Base-by-base conservation (phyloP, 2,329 filamentous ascomycete genomes). In the Fusarium nematophilum region DNA sequence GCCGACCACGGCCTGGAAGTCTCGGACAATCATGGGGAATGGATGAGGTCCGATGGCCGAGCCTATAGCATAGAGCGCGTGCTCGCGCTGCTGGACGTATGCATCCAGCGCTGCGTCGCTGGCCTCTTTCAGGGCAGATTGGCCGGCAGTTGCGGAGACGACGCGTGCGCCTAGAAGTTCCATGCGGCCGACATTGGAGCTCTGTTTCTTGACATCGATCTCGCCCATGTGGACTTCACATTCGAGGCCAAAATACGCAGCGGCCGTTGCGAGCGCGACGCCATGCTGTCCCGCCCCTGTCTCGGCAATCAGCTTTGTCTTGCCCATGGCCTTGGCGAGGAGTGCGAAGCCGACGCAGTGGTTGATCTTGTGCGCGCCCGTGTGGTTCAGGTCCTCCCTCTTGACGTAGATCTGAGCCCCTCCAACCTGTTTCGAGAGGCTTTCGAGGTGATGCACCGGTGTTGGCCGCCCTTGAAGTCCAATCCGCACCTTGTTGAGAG, bases 321-420 rank as follows among this genome's bases (percentile, higher is more conserved):
- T 97, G 30, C 93, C 93, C 47, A 97, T 77, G 59, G 91, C 83
- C 65, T 84, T 83, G 2, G 93, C 93, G 26, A 97, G 79, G 11
- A 97, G 83, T 42, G 95, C 86, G 75, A 96, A 93, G 4, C 93
- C 93, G 7, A 97, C 80, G 1, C 93, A 92, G 70, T 96, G 96
- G 81, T 97, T 97, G 81, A 97, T 96, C 83, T 97, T 97, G 82
- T 97, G 93, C 55, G 89, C 92, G 64, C 93, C 93, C 6, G 93
- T 96, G 74, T 97, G 93, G 77, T 96, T 96, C 47, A 96, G 81
- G 73, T 97, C 93, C 78, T 97, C 93, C 67, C 93, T 86, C 83
- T 97, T 97, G 68, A 97, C 78, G 87, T 92, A 97, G 79, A 97
- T 94, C 72, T 91, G 93, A 27, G 93, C 92, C 53, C 92, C 93